These are phyloP conservation scores for Alternaria arborescens DNA, from an alignment of 2,329 filamentous ascomycete species.

Conservation along the genomic window DNA sequence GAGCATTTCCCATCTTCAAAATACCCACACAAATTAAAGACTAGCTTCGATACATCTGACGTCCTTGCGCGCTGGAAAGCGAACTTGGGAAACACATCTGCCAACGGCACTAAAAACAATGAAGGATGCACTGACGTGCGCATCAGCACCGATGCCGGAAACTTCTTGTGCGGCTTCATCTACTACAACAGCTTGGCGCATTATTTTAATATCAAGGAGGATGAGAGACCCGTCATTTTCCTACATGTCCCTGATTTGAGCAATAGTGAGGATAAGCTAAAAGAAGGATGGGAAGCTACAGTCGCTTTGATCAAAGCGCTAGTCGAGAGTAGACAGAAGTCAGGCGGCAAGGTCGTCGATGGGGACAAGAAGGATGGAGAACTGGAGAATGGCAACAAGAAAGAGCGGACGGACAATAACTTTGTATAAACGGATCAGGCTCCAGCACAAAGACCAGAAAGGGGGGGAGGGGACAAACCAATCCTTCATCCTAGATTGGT, in stretches of 20 bases:
- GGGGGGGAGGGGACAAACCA: neutral
- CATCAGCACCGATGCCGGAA: conserved; percentile 43
- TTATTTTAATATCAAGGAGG: conserved; percentile 30
- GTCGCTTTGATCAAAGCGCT: conserved; percentile 47
- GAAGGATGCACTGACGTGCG: conserved; percentile 35
- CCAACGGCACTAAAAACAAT: neutral
- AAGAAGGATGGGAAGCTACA: conserved; percentile 39
- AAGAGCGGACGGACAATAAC: conserved; percentile 19
- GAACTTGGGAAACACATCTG: conserved; percentile 19
- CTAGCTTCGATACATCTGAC: conserved; percentile 43
- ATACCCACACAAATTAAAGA: conserved; percentile 38
- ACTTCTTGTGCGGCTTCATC: conserved; percentile 50
- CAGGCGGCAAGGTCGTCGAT: conserved; percentile 24
- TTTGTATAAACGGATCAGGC: conserved; percentile 9
- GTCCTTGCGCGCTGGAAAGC: conserved; percentile 44
- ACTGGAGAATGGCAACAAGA: neutral
- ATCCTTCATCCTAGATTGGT: neutral
- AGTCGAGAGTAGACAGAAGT: conserved; percentile 39
- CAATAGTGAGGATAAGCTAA: conserved; percentile 34
- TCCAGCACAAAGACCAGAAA: neutral
- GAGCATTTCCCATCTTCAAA: conserved; percentile 23
- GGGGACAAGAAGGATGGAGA: neutral
- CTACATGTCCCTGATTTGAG: conserved; percentile 49
- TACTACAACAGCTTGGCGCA: conserved; percentile 48
- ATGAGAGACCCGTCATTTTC: conserved; percentile 44